A percentile compares a stretch with the other conserved stretches of the same genome.
Conservation (phyloP, 176 grass and related monocot genomes). For the Eragrostis nindensis region DNA sequence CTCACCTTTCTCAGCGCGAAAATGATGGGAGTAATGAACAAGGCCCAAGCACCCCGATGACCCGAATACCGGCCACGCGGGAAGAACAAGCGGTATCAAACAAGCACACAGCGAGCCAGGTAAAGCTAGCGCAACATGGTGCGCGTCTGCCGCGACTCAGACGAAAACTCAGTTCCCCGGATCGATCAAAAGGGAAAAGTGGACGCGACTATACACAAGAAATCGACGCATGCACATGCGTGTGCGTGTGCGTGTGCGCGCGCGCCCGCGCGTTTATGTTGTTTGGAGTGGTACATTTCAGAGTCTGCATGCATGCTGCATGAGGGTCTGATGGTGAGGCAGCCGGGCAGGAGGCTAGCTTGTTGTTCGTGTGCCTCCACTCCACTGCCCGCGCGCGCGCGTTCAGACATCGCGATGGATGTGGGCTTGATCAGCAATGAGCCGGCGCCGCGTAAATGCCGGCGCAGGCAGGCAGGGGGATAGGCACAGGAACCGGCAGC, state of each 20-base stretch:
- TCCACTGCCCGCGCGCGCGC: not conserved
- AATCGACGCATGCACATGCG: not conserved
- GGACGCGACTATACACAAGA: not conserved
- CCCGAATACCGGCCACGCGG: not conserved
- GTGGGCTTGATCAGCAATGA: too few species aligned
- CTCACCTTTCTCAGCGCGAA: not conserved
- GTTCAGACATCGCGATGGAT: not conserved
- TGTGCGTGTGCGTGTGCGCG: not conserved
- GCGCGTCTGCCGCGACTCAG: not conserved
- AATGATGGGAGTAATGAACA: not conserved
- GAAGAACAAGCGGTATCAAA: slow-evolving; percentile 37
- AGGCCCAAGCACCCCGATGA: not conserved
- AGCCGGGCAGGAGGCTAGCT: not conserved
- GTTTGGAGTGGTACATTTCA: not conserved
- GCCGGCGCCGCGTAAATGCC: not conserved
- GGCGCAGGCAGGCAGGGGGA: not conserved
- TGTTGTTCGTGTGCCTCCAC: not conserved
- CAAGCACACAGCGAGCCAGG: not conserved
- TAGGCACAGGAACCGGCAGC: not conserved
- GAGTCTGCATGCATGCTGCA: not conserved
- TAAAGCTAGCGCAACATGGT: slow-evolving; percentile 13
- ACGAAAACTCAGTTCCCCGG: not conserved
- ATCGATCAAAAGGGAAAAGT: too few species aligned
- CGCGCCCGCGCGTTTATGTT: not conserved
- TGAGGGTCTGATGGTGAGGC: not conserved